A percentile compares a stretch with the other conserved stretches of the same genome.
phyloP scores from a whole-genome alignment of 2,329 filamentous ascomycete genomes.

The Ophiognomonia clavigignenti-juglandacearum region DNA sequence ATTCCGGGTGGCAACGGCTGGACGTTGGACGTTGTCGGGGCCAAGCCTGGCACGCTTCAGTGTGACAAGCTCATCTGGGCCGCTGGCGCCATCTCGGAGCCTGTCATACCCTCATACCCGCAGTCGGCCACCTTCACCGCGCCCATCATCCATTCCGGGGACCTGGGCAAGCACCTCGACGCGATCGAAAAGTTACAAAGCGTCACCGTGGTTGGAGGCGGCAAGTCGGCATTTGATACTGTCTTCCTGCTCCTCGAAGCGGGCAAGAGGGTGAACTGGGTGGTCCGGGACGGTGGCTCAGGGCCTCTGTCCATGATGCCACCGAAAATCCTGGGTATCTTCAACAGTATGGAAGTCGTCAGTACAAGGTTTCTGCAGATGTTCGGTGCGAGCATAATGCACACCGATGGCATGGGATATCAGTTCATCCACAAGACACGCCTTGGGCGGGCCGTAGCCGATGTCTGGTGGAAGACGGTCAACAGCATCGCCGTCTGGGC shows the following conservation, averaged over 20 bases:
- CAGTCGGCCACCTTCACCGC: conserved; percentile 45
- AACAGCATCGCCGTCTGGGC: background rate
- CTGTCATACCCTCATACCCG: conserved; percentile 47
- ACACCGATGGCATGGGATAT: conserved; percentile 21
- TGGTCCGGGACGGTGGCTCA: conserved; percentile 53
- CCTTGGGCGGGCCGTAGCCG: conserved; percentile 16
- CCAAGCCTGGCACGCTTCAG: conserved; percentile 18
- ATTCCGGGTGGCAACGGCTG: conserved; percentile 26
- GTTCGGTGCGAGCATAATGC: conserved; percentile 27
- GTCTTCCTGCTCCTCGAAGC: conserved; percentile 52
- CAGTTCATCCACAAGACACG: conserved; percentile 23
- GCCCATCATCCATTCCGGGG: conserved; percentile 53
- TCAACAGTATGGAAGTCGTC: conserved; percentile 23
- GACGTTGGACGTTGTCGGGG: conserved; percentile 20
- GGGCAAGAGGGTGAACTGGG: conserved; percentile 50
- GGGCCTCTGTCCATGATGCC: conserved; percentile 49
- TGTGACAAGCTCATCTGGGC: conserved; percentile 53
- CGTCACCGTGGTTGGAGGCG: conserved; percentile 52
- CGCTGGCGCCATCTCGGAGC: conserved; percentile 54
- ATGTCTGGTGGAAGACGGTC: conserved; percentile 19
- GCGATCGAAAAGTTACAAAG: conserved; percentile 29
- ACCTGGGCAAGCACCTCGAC: conserved; percentile 38
- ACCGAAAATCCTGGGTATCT: conserved; percentile 33
- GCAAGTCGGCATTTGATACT: conserved; percentile 60
- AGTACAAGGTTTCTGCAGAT: conserved; percentile 15